A percentile compares a stretch with the other conserved stretches of the same genome.
Conservation (phyloP, 1,284 basidiomycete genomes). For the Somion occarium region DNA sequence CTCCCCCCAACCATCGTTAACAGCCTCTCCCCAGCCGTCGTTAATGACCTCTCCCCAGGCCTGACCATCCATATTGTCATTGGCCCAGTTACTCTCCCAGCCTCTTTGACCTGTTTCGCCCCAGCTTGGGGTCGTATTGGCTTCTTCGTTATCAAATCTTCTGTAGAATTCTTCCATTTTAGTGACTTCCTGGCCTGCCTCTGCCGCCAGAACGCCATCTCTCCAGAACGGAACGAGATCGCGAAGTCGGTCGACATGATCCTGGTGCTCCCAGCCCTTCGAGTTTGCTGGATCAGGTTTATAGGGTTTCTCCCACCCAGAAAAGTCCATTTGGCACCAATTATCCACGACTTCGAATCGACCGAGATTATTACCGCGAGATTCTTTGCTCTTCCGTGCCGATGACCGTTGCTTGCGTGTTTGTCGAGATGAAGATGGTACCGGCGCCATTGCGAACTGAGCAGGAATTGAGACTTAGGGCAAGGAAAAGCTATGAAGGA, state of each 20-base stretch:
- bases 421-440: background rate
- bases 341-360: background rate
- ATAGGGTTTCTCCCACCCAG: background rate
- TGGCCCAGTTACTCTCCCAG: background rate
- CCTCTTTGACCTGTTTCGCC: too few species aligned
- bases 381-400: background rate
- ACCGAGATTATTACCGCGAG: background rate
- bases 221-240: conserved; percentile 15
- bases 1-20: background rate
- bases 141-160: conserved; percentile 4
- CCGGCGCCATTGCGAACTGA: background rate
- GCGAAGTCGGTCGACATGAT: conserved; percentile 6
- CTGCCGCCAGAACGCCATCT: conserved; percentile 13
- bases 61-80: background rate
- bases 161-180: conserved; percentile 13
- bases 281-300: background rate
- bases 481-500: background rate
- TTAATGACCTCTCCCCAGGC: conserved; percentile 4
- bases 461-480: background rate
- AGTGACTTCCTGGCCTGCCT: conserved; percentile 9
- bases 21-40: conserved; percentile 5
- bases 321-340: conserved; percentile 2
- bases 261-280: conserved; percentile 11
- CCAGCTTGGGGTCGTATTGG: background rate
- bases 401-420: background rate